phyloP scores from a whole-genome alignment of 2,329 filamentous ascomycete genomes.

The Leptographium lundbergii region DNA sequence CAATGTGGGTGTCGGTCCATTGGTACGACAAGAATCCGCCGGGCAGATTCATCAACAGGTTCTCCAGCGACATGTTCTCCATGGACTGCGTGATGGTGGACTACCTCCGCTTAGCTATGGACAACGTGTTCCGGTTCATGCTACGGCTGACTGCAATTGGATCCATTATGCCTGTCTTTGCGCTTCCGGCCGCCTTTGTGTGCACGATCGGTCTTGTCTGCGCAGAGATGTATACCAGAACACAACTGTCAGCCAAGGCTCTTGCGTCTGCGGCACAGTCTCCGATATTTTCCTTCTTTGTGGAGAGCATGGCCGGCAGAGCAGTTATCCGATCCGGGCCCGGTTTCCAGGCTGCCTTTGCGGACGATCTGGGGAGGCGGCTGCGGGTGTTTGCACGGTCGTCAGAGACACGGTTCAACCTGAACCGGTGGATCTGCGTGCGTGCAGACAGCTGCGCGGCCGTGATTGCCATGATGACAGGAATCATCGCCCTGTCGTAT shows the following conservation, averaged over 20 bases:
- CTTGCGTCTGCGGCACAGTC: conserved; percentile 20
- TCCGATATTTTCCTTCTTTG: conserved; percentile 1
- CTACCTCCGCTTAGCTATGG: conserved; percentile 30
- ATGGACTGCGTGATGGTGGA: conserved; percentile 35
- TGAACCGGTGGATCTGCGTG: conserved; percentile 44
- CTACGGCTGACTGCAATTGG: conserved; percentile 18
- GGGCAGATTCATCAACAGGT: conserved; percentile 20
- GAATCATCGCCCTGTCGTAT: conserved; percentile 37
- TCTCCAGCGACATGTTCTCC: conserved; percentile 36
- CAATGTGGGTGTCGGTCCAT: conserved; percentile 40
- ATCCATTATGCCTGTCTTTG: conserved; percentile 39
- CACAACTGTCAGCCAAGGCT: conserved; percentile 20
- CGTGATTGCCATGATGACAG: conserved; percentile 38
- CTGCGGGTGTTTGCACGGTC: conserved; percentile 33
- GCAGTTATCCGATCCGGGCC: conserved; percentile 1
- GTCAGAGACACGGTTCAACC: conserved; percentile 38
- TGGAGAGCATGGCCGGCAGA: conserved; percentile 1
- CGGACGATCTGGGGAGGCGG: conserved; percentile 35
- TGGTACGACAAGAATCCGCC: conserved; percentile 38
- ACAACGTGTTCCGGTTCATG: conserved; percentile 26
- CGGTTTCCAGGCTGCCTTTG: conserved; percentile 31
- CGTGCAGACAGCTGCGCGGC: conserved; percentile 31
- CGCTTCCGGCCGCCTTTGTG: conserved; percentile 31
- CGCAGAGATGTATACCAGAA: conserved; percentile 36
- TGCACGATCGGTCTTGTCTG: conserved; percentile 32